phyloP scores from a whole-genome alignment of 805 yeast genomes.

The Zygosaccharomyces pseudorouxii region DNA sequence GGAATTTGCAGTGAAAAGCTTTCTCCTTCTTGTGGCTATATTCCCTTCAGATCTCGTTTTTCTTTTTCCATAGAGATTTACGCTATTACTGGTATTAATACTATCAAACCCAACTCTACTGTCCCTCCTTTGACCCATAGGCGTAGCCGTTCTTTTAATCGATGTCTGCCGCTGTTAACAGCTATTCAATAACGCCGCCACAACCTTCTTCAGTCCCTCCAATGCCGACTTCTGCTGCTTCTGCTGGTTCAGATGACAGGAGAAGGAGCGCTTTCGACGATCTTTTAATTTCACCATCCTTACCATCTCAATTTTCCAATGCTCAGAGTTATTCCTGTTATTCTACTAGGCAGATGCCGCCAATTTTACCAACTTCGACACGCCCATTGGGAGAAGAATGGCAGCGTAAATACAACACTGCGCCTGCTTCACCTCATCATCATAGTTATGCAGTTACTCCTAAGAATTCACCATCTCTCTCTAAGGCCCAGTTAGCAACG shows the following conservation, averaged over 20 bases:
- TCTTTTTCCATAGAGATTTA: background rate
- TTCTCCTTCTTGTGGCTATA: background rate
- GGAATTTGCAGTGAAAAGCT: background rate
- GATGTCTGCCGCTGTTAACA: conserved; percentile 14
- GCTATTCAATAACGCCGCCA: conserved; percentile 11
- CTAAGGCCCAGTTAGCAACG: conserved; percentile 12
- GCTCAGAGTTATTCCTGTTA: conserved; percentile 11
- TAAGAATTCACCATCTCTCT: conserved; percentile 22
- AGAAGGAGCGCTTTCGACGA: conserved; percentile 23
- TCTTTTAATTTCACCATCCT: conserved; percentile 19
- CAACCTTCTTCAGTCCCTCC: conserved; percentile 8
- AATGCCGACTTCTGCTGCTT: conserved; percentile 8
- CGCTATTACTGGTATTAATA: background rate
- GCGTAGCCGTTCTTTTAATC: conserved; percentile 8
- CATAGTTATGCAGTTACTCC: conserved; percentile 20
- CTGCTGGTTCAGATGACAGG: conserved; percentile 17
- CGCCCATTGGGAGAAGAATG: conserved; percentile 2
- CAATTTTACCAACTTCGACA: conserved; percentile 6
- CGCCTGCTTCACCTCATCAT: conserved; percentile 31
- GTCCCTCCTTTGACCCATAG: background rate
- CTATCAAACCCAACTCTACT: background rate
- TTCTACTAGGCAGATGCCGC: conserved; percentile 6
- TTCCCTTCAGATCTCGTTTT: background rate
- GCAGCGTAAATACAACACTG: conserved; percentile 28
- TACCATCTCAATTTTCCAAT: conserved; percentile 8